phyloP scores from a whole-genome alignment of 257 asterid species.

The Lycium ferocissimum region DNA sequence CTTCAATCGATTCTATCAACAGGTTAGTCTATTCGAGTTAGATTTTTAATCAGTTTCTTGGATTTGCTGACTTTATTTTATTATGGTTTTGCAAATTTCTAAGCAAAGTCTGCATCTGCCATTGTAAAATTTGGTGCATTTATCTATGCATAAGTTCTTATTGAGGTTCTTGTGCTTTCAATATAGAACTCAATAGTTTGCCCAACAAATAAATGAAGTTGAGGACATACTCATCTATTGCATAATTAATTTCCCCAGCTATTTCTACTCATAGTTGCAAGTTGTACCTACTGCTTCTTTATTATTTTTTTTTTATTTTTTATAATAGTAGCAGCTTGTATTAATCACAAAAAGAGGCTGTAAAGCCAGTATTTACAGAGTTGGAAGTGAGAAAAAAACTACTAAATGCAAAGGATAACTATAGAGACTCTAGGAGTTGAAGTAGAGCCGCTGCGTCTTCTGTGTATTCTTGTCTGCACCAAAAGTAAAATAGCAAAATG shows the following conservation, averaged over 20 bases:
- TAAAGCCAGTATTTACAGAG: no score
- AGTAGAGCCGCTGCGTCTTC: no score
- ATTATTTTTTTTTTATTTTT: no score
- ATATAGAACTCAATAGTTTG: neutral
- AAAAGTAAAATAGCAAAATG: no score
- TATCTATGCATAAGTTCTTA: slow-evolving; percentile 7
- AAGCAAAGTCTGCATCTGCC: neutral
- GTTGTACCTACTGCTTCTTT: slow-evolving; percentile 8
- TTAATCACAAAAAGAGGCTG: no score
- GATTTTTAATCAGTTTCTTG: slow-evolving; percentile 15
- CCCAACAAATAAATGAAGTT: slow-evolving; percentile 7
- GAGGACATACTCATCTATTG: slow-evolving; percentile 3
- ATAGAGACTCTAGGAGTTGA: no score
- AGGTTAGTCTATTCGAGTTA: slow-evolving; percentile 60
- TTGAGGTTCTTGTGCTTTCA: slow-evolving; percentile 18
- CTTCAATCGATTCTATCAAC: slow-evolving; percentile 89
- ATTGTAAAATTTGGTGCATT: neutral
- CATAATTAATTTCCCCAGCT: neutral
- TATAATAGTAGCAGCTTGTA: no score
- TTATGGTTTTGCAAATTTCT: neutral
- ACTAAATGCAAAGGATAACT: no score
- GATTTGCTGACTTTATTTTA: slow-evolving; percentile 21
- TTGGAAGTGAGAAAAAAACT: no score
- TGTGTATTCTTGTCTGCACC: no score
- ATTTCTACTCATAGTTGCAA: neutral